These are phyloP conservation scores for Jimgerdemannia flammicorona DNA, from an alignment of 192 early-diverging fungal species.

Conservation along the genomic window DNA sequence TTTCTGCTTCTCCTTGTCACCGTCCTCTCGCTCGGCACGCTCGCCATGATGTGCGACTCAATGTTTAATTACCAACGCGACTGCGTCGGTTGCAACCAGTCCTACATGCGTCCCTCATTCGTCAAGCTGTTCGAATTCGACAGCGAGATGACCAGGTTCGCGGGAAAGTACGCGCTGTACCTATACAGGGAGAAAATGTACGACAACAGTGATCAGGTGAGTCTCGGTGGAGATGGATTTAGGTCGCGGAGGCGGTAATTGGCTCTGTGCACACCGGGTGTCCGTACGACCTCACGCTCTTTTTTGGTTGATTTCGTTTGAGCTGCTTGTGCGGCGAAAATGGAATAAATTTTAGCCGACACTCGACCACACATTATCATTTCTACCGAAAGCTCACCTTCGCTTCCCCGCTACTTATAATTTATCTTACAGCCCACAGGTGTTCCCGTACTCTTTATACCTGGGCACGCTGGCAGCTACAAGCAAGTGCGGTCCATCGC, in stretches of 20 bases:
- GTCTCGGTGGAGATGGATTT: background rate
- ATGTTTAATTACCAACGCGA: constrained; percentile 66
- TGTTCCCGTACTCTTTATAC: constrained; percentile 90
- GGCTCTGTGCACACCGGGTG: background rate
- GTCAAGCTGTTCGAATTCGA: constrained; percentile 47
- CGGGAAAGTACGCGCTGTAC: constrained; percentile 74
- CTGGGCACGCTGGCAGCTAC: constrained; percentile 91
- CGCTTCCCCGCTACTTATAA: background rate
- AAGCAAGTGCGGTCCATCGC: constrained; percentile 88
- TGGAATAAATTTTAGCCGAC: no score
- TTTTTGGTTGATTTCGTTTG: background rate
- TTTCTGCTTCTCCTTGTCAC: constrained; percentile 8
- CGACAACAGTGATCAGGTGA: constrained; percentile 40
- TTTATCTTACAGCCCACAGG: constrained; percentile 46
- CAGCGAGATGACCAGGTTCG: constrained; percentile 50
- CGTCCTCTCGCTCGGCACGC: constrained; percentile 14
- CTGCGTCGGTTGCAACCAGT: constrained; percentile 42
- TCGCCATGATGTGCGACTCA: constrained; percentile 49
- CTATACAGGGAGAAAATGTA: constrained; percentile 68
- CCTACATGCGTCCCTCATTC: constrained; percentile 51
- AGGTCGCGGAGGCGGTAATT: background rate
- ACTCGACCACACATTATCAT: no score
- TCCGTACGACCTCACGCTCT: background rate
- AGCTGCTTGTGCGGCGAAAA: no score
- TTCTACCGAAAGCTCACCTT: background rate